A percentile compares a stretch with the other conserved stretches of the same genome.
These are phyloP conservation scores for Pelargonium australe DNA, from an alignment of 441 rosid genomes.

Conservation along the genomic window DNA sequence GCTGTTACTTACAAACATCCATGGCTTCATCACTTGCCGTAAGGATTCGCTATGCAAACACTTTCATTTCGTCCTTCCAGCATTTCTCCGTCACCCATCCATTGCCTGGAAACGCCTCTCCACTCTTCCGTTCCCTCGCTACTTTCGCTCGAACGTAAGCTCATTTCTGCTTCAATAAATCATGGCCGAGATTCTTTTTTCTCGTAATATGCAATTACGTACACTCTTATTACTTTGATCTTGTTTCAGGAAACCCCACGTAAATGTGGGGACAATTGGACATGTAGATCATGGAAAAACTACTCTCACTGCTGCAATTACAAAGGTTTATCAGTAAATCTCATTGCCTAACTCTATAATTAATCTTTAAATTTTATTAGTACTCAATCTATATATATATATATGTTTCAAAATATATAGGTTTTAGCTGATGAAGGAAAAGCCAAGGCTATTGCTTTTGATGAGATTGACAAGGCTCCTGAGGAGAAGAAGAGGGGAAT, in stretches of 20 bases:
- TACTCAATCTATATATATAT: no score
- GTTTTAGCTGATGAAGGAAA: conserved; percentile 89
- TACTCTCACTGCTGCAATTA: conserved; percentile 92
- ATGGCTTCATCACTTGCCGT: no score
- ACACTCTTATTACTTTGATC: not conserved
- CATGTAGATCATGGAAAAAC: conserved; percentile 99
- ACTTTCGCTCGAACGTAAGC: conserved; percentile 91
- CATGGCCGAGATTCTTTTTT: no score
- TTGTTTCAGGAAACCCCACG: conserved; percentile 75
- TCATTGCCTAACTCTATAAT: no score
- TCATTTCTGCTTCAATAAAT: not conserved
- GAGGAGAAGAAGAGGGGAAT: conserved; percentile 99
- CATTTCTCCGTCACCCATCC: no score
- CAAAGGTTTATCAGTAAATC: conserved; percentile 40
- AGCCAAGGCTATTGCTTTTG: conserved; percentile 93
- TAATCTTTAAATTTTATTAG: no score
- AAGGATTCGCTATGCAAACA: no score
- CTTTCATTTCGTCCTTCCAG: no score
- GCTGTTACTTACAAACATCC: no score
- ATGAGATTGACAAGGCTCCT: conserved; percentile 99
- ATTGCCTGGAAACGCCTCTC: no score
- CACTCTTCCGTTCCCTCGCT: conserved; percentile 77
- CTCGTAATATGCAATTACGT: no score
- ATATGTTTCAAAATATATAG: conserved; percentile 22
- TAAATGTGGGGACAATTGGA: conserved; percentile 95